Percentiles rank a stretch among this genome's conserved stretches.
Conservation (phyloP, 192 early-diverging fungal species). For the Chytriomyces confervae region DNA sequence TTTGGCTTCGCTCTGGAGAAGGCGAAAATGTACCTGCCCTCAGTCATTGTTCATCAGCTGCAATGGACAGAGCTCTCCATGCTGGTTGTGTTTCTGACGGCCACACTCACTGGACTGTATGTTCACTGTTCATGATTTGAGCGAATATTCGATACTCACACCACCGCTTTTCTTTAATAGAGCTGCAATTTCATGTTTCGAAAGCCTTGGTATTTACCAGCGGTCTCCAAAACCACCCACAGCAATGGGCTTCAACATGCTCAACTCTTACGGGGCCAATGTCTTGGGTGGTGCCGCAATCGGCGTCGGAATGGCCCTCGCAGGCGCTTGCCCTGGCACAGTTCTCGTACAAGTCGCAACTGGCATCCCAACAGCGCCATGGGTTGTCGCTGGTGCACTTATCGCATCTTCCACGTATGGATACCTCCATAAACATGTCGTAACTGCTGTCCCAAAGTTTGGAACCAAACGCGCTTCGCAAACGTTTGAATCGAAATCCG, state of each 20-base stretch:
- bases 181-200: conserved; percentile 15
- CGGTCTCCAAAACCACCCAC: conserved; percentile 27
- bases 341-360: conserved; percentile 40
- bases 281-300: conserved; percentile 37
- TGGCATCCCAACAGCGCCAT: conserved; percentile 23
- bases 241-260: neutral
- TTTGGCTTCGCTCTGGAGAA: conserved; percentile 46
- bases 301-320: conserved; percentile 41
- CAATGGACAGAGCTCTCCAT: conserved; percentile 33
- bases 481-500: conserved; percentile 13
- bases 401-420: conserved; percentile 31
- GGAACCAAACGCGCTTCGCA: neutral
- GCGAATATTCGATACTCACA: neutral
- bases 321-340: conserved; percentile 47
- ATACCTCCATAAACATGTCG: conserved; percentile 26
- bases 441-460: conserved; percentile 7
- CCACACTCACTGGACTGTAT: conserved; percentile 36
- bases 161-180: neutral
- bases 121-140: neutral
- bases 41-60: conserved; percentile 43
- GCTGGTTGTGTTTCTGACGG: conserved; percentile 44
- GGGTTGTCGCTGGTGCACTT: conserved; percentile 30
- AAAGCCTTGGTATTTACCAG: conserved; percentile 22
- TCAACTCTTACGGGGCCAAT: conserved; percentile 24
- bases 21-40: conserved; percentile 40